Evolutionary conservation across 2,329 filamentous ascomycete genomes (phyloP), one percentile per base, ranked within the genome.

Genomic region (Fusarium palustre): DNA sequence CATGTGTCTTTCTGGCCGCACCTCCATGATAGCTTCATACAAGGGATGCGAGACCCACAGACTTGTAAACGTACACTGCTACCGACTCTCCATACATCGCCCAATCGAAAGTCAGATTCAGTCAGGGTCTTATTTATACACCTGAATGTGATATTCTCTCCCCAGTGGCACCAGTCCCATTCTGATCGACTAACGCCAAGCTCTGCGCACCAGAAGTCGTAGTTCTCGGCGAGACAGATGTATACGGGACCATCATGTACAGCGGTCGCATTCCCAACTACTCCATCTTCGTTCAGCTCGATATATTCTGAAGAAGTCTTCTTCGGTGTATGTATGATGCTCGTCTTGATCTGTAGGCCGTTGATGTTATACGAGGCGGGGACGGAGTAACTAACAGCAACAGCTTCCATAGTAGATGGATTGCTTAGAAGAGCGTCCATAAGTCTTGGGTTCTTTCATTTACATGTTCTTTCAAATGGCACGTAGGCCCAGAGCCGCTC

Each of bases 81-180:
- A 5, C 58, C 58, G 16, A 60, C 53, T 38, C 24, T 60, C 58
- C 58, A 57, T 25, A 57, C 25, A 30, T 60, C 58, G 3, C 58
- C 58, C 12, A 49, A 30, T 6, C 43, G 34, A 48, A 60, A 60
- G 30, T 60, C 58, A 11, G 43, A 49, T 31, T 59, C 49, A 16
- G 55, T 31, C 2, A 59, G 25, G 2, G n/a, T 20, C 6, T 20
- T 39, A 1, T 15, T 24, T 3, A 31, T 60, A n/a, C 58, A 60
- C n/a, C 12, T 57, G 10, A 60, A 57, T 2, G 58, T 60, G 22
- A 60, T 22, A 3, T 60, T 60, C 43, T 60, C 58, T 43, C 58
- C 58, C 58, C 58, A 60, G n/a, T 60, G 58, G 4, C 58, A 60
- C 58, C 58, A 60, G 10, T 60, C 58, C 58, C 58, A 60, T 18